phyloP scores from a whole-genome alignment of 2,329 filamentous ascomycete genomes.

The Penicillium psychrosexuale region DNA sequence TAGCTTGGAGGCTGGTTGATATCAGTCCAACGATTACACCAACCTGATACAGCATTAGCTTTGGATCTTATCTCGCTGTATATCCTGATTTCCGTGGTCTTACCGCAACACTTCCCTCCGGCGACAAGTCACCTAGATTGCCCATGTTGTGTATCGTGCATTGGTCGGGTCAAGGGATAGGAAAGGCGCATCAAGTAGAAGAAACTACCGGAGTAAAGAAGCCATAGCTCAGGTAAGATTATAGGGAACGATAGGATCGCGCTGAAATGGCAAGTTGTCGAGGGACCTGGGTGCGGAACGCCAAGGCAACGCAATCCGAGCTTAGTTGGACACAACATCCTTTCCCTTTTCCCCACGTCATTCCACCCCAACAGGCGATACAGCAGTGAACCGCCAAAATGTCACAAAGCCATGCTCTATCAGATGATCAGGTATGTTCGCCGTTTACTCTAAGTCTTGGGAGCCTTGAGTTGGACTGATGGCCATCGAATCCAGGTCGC shows the following conservation, averaged over 20 bases:
- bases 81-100: conserved; percentile 29
- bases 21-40: conserved; percentile 90
- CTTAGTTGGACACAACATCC: conserved; percentile 25
- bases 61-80: background rate
- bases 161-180: conserved; percentile 45
- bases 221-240: conserved; percentile 17
- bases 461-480: conserved; percentile 12
- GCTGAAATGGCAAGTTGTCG: conserved; percentile 7
- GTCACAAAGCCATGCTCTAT: conserved; percentile 91
- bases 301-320: conserved; percentile 21
- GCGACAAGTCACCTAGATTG: conserved; percentile 71
- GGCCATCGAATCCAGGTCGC: conserved; percentile 63
- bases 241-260: conserved; percentile 5
- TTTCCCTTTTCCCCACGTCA: conserved; percentile 21
- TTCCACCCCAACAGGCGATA: conserved; percentile 15
- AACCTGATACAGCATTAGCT: conserved; percentile 56
- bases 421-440: conserved; percentile 82
- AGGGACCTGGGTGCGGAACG: conserved; percentile 21
- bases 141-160: conserved; percentile 56
- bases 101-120: conserved; percentile 73
- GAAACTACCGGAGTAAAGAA: conserved; percentile 18
- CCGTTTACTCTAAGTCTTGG: background rate
- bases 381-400: conserved; percentile 56
- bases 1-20: conserved; percentile 90
- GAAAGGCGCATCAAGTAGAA: conserved; percentile 6